phyloP scores from a whole-genome alignment of 192 early-diverging fungal species.

The Rhizophagus prolifer region DNA sequence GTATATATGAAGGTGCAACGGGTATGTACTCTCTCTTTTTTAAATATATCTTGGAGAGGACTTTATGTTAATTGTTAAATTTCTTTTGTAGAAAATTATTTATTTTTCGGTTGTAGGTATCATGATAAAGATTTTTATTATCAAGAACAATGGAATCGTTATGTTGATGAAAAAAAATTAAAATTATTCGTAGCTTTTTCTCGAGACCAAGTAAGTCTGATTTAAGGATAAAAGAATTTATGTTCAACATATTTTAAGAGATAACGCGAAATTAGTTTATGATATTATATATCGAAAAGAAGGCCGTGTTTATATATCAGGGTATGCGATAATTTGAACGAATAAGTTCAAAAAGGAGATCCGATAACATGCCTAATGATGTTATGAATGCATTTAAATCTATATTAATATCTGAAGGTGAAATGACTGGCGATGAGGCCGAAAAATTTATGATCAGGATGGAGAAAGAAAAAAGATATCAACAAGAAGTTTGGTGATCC shows the following conservation, averaged over 20 bases:
- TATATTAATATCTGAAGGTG: slow-evolving; percentile 54
- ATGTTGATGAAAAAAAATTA: slow-evolving; percentile 51
- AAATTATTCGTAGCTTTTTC: slow-evolving; percentile 81
- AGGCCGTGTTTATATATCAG: slow-evolving; percentile 73
- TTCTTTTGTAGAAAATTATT: slow-evolving; percentile 53
- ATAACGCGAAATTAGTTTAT: slow-evolving; percentile 65
- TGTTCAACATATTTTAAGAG: slow-evolving; percentile 70
- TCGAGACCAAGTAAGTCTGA: slow-evolving; percentile 63
- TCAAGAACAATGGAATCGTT: slow-evolving; percentile 59
- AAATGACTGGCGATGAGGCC: slow-evolving; percentile 56
- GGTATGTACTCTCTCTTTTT: slow-evolving; percentile 24
- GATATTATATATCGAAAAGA: slow-evolving; percentile 58
- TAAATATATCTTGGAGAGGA: not conserved
- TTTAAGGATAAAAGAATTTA: slow-evolving; percentile 71
- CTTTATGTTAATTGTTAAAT: not conserved
- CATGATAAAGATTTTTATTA: slow-evolving; percentile 75
- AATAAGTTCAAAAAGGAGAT: slow-evolving; percentile 46
- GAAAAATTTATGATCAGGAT: slow-evolving; percentile 57
- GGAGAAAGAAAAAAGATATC: slow-evolving; percentile 69
- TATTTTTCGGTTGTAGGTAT: slow-evolving; percentile 88
- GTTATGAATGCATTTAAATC: slow-evolving; percentile 64
- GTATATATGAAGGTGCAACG: slow-evolving; percentile 46
- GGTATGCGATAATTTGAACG: slow-evolving; percentile 39
- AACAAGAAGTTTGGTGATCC: slow-evolving; percentile 86
- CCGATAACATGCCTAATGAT: slow-evolving; percentile 72